These are phyloP conservation scores for Psilocybe cubensis DNA, from an alignment of 768 basidiomycete genomes.

Conservation along the genomic window DNA sequence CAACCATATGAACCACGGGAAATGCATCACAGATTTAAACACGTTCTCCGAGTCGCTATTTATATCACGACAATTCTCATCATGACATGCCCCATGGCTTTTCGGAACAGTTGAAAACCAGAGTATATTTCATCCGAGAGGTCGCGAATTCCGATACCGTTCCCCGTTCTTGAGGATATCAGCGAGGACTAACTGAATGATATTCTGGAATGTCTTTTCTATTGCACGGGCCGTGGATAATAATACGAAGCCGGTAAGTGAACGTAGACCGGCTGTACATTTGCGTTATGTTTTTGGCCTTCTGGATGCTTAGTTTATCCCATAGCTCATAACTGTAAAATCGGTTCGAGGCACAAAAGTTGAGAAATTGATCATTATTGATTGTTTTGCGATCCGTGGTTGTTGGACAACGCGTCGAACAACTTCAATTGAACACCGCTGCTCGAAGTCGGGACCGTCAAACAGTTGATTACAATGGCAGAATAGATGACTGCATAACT, in stretches of 20 bases:
- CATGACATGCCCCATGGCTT: background rate
- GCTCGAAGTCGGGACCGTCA: background rate
- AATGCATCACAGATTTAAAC: background rate
- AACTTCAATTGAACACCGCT: too few relatives aligned
- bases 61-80: background rate
- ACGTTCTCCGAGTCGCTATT: background rate
- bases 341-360: background rate
- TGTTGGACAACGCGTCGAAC: slow-evolving; percentile 3
- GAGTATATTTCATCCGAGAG: slow-evolving; percentile 2
- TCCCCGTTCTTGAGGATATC: background rate
- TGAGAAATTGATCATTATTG: background rate
- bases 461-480: slow-evolving; percentile 7
- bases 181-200: background rate
- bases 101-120: background rate
- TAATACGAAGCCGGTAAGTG: background rate
- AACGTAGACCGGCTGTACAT: background rate
- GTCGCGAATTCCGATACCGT: background rate
- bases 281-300: background rate
- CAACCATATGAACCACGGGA: slow-evolving; percentile 4
- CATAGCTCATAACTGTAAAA: background rate
- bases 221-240: background rate
- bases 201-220: background rate
- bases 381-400: slow-evolving; percentile 4
- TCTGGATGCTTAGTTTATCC: background rate
- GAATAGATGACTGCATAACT: background rate